Evolutionary conservation across 768 basidiomycete species (phyloP).

Genomic region (Thelephora aurantiotincta): DNA sequence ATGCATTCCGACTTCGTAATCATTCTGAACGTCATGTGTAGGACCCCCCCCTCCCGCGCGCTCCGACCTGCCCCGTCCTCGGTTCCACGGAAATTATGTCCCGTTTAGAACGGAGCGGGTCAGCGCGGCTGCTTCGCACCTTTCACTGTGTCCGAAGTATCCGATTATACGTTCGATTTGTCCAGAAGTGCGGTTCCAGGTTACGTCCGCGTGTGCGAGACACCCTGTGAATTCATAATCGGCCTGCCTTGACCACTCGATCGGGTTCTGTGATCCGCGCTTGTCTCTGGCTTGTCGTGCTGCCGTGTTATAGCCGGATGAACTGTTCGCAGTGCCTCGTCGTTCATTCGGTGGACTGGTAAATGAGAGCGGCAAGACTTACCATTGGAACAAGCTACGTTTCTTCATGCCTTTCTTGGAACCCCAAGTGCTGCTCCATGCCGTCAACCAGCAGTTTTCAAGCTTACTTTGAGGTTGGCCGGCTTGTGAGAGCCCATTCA

Average conservation of each 20-base stretch:
- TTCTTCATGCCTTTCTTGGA: neutral
- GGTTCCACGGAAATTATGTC: no score
- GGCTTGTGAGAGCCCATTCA: neutral
- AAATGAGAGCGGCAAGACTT: neutral
- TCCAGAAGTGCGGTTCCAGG: neutral
- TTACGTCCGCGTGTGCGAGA: conserved; percentile 1
- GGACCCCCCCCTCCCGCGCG: no score
- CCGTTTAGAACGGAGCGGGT: neutral
- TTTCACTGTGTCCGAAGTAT: neutral
- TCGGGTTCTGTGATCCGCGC: neutral
- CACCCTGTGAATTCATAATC: conserved; percentile 3
- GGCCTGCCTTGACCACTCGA: neutral
- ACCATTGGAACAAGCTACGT: conserved; percentile 8
- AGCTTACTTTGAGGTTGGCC: neutral
- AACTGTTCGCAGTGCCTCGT: neutral
- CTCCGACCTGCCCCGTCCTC: no score
- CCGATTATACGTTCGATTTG: neutral
- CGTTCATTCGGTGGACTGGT: no score
- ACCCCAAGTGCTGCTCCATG: neutral
- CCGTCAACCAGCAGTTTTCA: conserved; percentile 5
- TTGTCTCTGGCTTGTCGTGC: conserved; percentile 3
- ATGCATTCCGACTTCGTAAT: no score
- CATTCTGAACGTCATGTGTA: no score
- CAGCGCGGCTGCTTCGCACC: neutral
- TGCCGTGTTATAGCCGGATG: conserved; percentile 7